Percentiles rank a stretch among this genome's conserved stretches.
Evolutionary conservation across 2,329 filamentous ascomycete genomes (phyloP).

Genomic region (Fusarium irregulare): DNA sequence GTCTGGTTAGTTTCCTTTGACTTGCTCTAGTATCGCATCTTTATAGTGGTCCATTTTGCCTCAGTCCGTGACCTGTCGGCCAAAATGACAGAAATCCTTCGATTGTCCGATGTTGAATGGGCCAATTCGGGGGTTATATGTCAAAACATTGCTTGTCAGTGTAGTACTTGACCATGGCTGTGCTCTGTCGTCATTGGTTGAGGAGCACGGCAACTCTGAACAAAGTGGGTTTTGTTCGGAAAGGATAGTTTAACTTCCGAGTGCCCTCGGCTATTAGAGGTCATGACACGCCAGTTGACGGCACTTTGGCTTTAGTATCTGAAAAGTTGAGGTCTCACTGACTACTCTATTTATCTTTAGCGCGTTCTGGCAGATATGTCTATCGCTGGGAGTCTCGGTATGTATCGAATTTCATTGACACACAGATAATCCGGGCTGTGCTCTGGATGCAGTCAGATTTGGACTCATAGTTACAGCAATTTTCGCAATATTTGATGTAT

Average conservation of each 20-base stretch:
- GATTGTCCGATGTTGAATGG: background rate
- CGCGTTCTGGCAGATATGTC: accelerated
- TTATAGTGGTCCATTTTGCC: background rate
- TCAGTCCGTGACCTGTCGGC: background rate
- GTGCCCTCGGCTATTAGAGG: conserved; percentile 3
- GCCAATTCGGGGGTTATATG: no score
- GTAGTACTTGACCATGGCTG: background rate
- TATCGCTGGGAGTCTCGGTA: background rate
- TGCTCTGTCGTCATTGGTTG: background rate
- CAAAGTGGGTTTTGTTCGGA: background rate
- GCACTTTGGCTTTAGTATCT: background rate
- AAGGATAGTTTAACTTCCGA: conserved; percentile 4
- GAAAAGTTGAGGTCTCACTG: background rate
- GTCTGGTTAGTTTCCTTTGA: background rate
- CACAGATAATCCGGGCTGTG: no score
- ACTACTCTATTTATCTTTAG: background rate
- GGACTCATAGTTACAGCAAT: no score
- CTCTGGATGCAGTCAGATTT: no score
- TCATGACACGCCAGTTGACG: background rate
- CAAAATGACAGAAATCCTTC: background rate
- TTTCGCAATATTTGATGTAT: no score
- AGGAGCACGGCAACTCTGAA: background rate
- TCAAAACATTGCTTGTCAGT: no score
- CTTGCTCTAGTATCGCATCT: background rate
- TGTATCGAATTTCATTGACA: accelerated